A percentile compares a stretch with the other conserved stretches of the same genome.
Evolutionary conservation across 2,329 filamentous ascomycete genomes (phyloP).

Genomic region (Colletotrichum theobromicola): DNA sequence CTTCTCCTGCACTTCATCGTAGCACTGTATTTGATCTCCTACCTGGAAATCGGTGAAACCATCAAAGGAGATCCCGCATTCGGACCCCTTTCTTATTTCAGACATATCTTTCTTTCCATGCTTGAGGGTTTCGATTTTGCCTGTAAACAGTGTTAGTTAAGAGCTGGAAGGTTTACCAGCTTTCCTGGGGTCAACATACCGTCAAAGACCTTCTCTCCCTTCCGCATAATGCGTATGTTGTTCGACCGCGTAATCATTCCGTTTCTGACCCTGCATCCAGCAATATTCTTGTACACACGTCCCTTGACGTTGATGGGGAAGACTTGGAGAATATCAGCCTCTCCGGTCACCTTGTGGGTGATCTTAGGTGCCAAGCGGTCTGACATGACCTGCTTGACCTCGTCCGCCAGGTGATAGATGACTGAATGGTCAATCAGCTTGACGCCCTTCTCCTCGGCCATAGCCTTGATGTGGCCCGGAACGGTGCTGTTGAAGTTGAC

Average conservation of each 20-base stretch:
- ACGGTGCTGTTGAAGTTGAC: conserved; percentile 85
- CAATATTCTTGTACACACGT: conserved; percentile 74
- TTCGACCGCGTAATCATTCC: conserved; percentile 70
- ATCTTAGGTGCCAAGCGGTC: conserved; percentile 72
- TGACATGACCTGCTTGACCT: conserved; percentile 71
- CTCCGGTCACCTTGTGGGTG: conserved; percentile 76
- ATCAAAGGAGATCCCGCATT: conserved; percentile 89
- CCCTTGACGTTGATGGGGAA: conserved; percentile 86
- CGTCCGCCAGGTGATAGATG: conserved; percentile 81
- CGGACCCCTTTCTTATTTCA: conserved; percentile 90
- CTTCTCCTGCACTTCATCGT: conserved; percentile 80
- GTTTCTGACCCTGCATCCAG: conserved; percentile 87
- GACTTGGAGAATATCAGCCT: conserved; percentile 83
- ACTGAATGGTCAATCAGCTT: conserved; percentile 84
- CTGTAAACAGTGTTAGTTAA: conserved; percentile 48
- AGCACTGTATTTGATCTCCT: conserved; percentile 88
- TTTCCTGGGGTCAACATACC: conserved; percentile 63
- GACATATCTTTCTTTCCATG: conserved; percentile 90
- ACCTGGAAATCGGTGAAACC: conserved; percentile 78
- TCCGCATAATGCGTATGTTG: conserved; percentile 75
- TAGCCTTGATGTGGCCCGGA: conserved; percentile 68
- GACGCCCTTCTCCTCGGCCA: conserved; percentile 76
- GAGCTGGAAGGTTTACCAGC: neutral
- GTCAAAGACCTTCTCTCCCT: conserved; percentile 75
- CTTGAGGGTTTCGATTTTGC: conserved; percentile 81